These are phyloP conservation scores for Cyberlindnera nakhonratchasimensis DNA, from an alignment of 805 yeast species.

Conservation along the genomic window DNA sequence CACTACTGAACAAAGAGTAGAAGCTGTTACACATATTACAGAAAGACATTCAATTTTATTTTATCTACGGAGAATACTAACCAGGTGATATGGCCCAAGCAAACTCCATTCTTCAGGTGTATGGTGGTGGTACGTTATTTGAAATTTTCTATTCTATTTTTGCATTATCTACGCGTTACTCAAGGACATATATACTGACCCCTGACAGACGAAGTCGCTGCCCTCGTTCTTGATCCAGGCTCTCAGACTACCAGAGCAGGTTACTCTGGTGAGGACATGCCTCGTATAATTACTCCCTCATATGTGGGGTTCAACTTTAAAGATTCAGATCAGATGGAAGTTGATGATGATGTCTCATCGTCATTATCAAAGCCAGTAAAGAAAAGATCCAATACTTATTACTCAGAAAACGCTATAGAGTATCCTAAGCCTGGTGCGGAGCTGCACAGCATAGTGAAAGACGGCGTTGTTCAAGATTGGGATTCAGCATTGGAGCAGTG, in stretches of 20 bases:
- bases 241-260: conserved; percentile 81
- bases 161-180: too few relatives aligned
- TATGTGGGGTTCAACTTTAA: conserved; percentile 42
- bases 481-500: conserved; percentile 79
- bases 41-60: too few relatives aligned
- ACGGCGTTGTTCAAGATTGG: conserved; percentile 76
- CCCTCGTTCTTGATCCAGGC: conserved; percentile 90
- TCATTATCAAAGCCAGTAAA: conserved; percentile 15
- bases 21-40: too few relatives aligned
- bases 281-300: conserved; percentile 73
- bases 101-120: conserved; percentile 24
- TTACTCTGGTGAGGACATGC: conserved; percentile 89
- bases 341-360: conserved; percentile 20
- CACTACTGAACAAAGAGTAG: too few relatives aligned
- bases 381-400: conserved; percentile 29
- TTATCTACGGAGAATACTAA: background rate
- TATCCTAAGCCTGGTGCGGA: conserved; percentile 52
- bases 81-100: conserved; percentile 21
- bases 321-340: conserved; percentile 22
- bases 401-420: conserved; percentile 40
- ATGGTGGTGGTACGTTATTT: conserved; percentile 22
- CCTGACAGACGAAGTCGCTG: conserved; percentile 83
- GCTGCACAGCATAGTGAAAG: conserved; percentile 54
- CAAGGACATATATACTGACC: too few relatives aligned
- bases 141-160: background rate